Base-by-base conservation (phyloP, 2,329 filamentous ascomycete species). In the Penicillium sp. region DNA sequence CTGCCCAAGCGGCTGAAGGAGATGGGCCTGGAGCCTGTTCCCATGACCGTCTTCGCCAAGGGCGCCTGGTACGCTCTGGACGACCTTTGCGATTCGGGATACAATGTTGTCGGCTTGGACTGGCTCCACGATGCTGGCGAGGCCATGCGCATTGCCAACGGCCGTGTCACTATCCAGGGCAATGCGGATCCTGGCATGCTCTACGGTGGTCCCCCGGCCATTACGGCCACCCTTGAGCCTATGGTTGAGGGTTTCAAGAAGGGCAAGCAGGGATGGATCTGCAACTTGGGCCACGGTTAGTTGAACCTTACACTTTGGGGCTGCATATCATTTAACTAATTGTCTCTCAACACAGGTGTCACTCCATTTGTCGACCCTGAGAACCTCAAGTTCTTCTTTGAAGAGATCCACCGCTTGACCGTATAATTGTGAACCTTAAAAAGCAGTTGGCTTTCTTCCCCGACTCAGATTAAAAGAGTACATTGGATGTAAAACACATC, bases 21-120 rank as follows among this genome's bases (percentile, higher is more conserved):
- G 71, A 81, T 95, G 70, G 87, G 87, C 0, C 77, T 93, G 51
- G 89, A 92, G 57, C 82, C 80, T 11, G 93, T 99, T 3, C 94
- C 94, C 3, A 97, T 97, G 92, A 95, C 92, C 5, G 92, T 97
- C 25, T 99, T 99, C 75, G 92, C 94, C 36, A 99, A 99, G 80
- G 94, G 94, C 11, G 93, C 94, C 11, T 97, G 94, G 90, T 94
- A 96, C 75, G 91, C 92, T 4, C 82, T 99, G 48, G 90, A 97
- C 66, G 87, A 90, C 33, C 84, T 94, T 21, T 97, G 92, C 78
- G 81, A 92, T 69, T 84, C 92, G 16, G 92, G 92, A 40, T 99
- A 97, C 79, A 85, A 97, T 70, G 91, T 97, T 38, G 89, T 99
- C 55, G 91, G 94, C 5, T 81, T 99, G 64, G 94, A 99, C 77